phyloP scores from a whole-genome alignment of 495 filamentous ascomycete species.

The Cercophora newfieldiana region DNA sequence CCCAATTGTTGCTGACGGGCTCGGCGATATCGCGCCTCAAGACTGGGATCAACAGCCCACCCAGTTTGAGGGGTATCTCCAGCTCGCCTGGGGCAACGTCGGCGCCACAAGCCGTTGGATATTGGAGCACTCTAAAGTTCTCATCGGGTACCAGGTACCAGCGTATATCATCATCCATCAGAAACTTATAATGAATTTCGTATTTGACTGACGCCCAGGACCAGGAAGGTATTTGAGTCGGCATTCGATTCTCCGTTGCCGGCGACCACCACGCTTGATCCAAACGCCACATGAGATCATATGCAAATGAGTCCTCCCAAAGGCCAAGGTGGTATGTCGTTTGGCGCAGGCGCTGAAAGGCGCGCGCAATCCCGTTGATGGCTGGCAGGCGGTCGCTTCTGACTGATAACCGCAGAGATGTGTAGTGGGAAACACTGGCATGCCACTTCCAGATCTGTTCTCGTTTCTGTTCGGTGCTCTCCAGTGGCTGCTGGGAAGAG shows the following conservation, averaged over 20 bases:
- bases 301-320: not conserved
- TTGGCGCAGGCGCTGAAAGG: not conserved
- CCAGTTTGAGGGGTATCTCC: not conserved
- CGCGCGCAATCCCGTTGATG: not conserved
- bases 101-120: not conserved
- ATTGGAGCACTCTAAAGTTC: not conserved
- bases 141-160: not conserved
- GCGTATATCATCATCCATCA: too few species aligned
- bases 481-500: not conserved
- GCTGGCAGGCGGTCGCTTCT: not conserved
- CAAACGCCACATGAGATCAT: not conserved
- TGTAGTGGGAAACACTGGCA: not conserved
- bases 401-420: not conserved
- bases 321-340: not conserved
- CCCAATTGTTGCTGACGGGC: too few species aligned
- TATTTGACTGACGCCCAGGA: not conserved
- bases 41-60: not conserved
- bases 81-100: not conserved
- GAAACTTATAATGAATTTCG: not conserved
- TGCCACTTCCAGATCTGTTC: not conserved
- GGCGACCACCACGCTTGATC: not conserved
- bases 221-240: not conserved
- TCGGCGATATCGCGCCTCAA: too few species aligned
- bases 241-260: too few species aligned
- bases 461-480: not conserved